Evolutionary conservation across 2,329 filamentous ascomycete genomes (phyloP), one percentile per base, ranked within the genome.

Genomic region (Harringtonia lauricola): DNA sequence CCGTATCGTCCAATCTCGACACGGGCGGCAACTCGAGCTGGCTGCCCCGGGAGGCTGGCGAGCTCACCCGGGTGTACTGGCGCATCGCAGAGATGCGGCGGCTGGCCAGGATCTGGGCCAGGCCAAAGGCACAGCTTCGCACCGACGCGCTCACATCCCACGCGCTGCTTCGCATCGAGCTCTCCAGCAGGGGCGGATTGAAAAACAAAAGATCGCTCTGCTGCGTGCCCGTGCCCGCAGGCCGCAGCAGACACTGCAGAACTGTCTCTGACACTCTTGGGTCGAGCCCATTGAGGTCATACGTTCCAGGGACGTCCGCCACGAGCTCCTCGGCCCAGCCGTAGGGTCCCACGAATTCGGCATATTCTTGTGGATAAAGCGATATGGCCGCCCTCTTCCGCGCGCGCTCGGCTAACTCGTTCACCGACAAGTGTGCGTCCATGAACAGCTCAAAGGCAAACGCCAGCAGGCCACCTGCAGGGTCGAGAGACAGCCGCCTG

Each of bases 181-280:
- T 60, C 46, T 68, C 66, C 10, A 67, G 52, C 17, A 70, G 54
- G 15, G 62, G 53, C 2, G 66, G 66, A 3, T 66, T 49, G 42
- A 65, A 68, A 45, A 67, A 60, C 2, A 63, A 64, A 45, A 67
- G 12, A 39, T 39, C 29, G 39, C 8, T 30, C 9, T 19, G 59
- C 2, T 57, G 52, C 9, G 57, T 47, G 5, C 48, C 47, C 22
- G 59, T 54, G 19, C 52, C 55, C 36, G 53, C 51, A 13, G 41
- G 13, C 34, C 31, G 17, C 28, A 44, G 17, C 24, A 52, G 44
- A 42, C 45, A 52, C n/a, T 55, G 51, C 19, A 58, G 44, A 15
- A 49, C 45, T n/a, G 57, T 29, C 33, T 54, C 58, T 5, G 51
- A 56, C 26, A 52, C 49, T 19, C 49, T 49, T 1, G 59, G 58